Base-by-base conservation (phyloP, 148 eudicot genomes). In the Euryodendron excelsum region DNA sequence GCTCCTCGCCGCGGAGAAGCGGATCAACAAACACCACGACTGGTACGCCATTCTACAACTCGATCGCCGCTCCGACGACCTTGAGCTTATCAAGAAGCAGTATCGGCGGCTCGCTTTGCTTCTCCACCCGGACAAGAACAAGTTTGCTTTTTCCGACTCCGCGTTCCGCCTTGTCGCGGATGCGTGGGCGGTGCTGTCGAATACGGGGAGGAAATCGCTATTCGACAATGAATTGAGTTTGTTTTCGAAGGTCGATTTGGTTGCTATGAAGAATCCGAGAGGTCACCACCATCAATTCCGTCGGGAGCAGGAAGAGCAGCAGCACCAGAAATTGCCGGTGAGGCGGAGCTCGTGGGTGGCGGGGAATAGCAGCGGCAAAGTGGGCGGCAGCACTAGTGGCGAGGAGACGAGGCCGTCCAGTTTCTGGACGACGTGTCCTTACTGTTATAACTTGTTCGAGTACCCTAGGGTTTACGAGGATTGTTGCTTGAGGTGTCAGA, bases 391-490 rank as follows among this genome's bases (percentile, higher is more conserved):
- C 12, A 30, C 31, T n/a, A 39, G 9, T 56, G 45, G 21, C 60
- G 31, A 58, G 2, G 6, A 65, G 36, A 47, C 63, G 69, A 65
- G 39, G 67, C 1, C 15, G 44, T 3, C 73, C 23, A 90, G 71
- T 59, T 90, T 93, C 56, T 96, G 99, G 99, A 96, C 99, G 1
- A 86, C 90, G 1, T 96, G 99, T 55, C 99, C 99, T 1, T 96
- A 96, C 74, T 96, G 99, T 53, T 92, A 90, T 67, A 81, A 89
- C 21, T 33, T 96, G 64, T 96, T 83, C 47, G 95, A 96, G 85
- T 96, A 87, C 53, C 87, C 93, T 4, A 82, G 78, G 74, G 77
- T 60, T 41, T 96, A 91, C 62, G 86, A 80, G n/a, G 92, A 88
- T 0, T 91, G 97, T 73, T 91, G 92, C 52, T 18, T 96, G 69